A percentile compares a stretch with the other conserved stretches of the same genome.
Conservation (phyloP, 495 filamentous ascomycete genomes). For the Neurospora sp. region DNA sequence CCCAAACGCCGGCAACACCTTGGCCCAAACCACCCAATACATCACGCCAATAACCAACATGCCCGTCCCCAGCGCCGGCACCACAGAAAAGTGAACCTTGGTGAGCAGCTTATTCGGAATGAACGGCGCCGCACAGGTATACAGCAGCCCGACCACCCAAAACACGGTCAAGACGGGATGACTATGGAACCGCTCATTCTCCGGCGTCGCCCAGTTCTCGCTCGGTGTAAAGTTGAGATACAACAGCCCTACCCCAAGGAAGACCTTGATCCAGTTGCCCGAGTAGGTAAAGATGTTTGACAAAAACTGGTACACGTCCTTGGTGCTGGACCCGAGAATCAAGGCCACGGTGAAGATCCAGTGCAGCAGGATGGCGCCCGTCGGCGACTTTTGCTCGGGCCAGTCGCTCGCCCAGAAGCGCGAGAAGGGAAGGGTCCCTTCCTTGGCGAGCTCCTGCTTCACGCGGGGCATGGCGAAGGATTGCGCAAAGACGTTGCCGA, state of each 20-base stretch:
- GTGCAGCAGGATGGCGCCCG: conserved; percentile 50
- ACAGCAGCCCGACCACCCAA: conserved; percentile 35
- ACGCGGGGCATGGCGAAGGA: conserved; percentile 53
- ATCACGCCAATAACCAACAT: conserved; percentile 30
- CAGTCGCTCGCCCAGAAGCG: conserved; percentile 52
- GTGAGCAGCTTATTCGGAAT: conserved; percentile 27
- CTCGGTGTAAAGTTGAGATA: conserved; percentile 31
- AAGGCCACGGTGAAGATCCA: conserved; percentile 51
- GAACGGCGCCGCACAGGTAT: conserved; percentile 32
- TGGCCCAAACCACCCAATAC: conserved; percentile 39
- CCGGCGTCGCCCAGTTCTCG: conserved; percentile 22
- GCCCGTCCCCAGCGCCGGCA: conserved; percentile 35
- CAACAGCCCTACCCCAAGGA: conserved; percentile 41
- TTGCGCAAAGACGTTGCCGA: conserved; percentile 56
- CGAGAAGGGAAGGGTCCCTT: conserved; percentile 47
- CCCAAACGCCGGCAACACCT: conserved; percentile 31
- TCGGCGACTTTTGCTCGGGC: conserved; percentile 44
- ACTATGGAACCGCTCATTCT: conserved; percentile 17
- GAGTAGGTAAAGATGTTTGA: conserved; percentile 25
- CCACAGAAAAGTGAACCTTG: conserved; percentile 29
- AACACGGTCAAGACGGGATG: conserved; percentile 33
- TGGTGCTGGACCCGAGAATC: conserved; percentile 35
- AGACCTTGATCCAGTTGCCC: conserved; percentile 34
- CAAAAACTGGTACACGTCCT: conserved; percentile 17
- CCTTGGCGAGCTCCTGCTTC: conserved; percentile 49